A percentile compares a stretch with the other conserved stretches of the same genome.
Conservation (phyloP, 1,284 basidiomycete genomes). For the Xanthoconium separans region DNA sequence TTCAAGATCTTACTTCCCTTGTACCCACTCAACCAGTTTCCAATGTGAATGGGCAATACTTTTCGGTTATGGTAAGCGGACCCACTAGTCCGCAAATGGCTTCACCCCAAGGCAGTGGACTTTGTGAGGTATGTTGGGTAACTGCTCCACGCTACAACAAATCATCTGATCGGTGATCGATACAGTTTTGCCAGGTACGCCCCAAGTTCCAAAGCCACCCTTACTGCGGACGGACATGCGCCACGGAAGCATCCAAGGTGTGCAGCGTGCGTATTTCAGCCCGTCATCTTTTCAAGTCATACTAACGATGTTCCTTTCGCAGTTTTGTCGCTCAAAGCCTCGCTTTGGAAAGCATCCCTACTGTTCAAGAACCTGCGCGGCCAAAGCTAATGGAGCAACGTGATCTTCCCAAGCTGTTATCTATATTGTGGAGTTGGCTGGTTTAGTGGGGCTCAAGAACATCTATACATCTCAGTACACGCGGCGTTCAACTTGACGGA, state of each 20-base stretch:
- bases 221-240: slow-evolving; percentile 64
- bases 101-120: slow-evolving; percentile 17
- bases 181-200: slow-evolving; percentile 54
- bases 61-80: background rate
- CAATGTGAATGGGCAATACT: slow-evolving; percentile 2
- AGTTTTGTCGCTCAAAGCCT: slow-evolving; percentile 34
- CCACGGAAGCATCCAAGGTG: slow-evolving; percentile 41
- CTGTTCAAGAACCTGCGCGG: slow-evolving; percentile 33
- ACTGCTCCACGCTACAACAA: background rate
- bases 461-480: background rate
- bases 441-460: background rate
- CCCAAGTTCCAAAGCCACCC: slow-evolving; percentile 51
- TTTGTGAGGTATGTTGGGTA: slow-evolving; percentile 32
- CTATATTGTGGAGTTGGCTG: background rate
- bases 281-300: background rate
- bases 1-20: slow-evolving; percentile 33
- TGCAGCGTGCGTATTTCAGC: slow-evolving; percentile 26
- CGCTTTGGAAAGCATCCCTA: slow-evolving; percentile 36
- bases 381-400: slow-evolving; percentile 21
- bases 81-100: background rate
- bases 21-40: slow-evolving; percentile 8
- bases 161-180: slow-evolving; percentile 7
- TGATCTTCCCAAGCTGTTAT: slow-evolving; percentile 6
- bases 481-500: background rate
- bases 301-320: slow-evolving; percentile 2